Base-by-base conservation (phyloP, 306 rosid genomes). In the Sicyos edulis region DNA sequence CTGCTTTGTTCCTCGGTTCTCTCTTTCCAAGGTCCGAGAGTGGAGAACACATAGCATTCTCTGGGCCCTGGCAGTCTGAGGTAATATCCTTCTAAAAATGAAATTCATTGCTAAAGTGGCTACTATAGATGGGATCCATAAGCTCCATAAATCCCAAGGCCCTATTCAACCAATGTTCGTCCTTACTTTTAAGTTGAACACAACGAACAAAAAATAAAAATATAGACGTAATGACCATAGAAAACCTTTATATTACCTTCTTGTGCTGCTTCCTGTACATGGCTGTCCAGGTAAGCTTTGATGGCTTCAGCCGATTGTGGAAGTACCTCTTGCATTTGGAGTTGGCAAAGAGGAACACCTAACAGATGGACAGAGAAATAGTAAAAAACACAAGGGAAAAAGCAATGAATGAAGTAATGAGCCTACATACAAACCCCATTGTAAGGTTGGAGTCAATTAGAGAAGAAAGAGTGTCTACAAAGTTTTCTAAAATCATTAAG, bases 251-350 rank as follows among this genome's bases (percentile, higher is more conserved):
- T 2, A 34, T 45, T 44, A 88, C 97, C 91, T 88, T 92, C 84
- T 89, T 91, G 62, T 84, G 96, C 51, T 90, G 96, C 88, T 90
- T 90, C 82, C 96, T 79, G 62, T 66, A 90, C 96, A 90, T 90
- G 59, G 96, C 96, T 63, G 93, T 90, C 96, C 93, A 87, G 55
- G 93, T 87, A 32, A 90, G 91, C 87, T 90, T 90, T 0, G 93
- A 90, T 10, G 96, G 96, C 89, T 90, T 90, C 91, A 90, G 53
- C 21, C 82, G 78, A 58, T 90, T 90, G 88, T 90, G 92, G 73
- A 87, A 87, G 70, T 87, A 87, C 77, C 92, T 76, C 73, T 87
- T 89, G 74, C 96, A 90, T 86, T 87, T 90, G 20, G 96, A 90
- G 74, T 90, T 88, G 12, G 78, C 85, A 72, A 92, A 92, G n/a